Conservation (phyloP, 2,329 filamentous ascomycete species). For the Coniochaeta pulveracea region DNA sequence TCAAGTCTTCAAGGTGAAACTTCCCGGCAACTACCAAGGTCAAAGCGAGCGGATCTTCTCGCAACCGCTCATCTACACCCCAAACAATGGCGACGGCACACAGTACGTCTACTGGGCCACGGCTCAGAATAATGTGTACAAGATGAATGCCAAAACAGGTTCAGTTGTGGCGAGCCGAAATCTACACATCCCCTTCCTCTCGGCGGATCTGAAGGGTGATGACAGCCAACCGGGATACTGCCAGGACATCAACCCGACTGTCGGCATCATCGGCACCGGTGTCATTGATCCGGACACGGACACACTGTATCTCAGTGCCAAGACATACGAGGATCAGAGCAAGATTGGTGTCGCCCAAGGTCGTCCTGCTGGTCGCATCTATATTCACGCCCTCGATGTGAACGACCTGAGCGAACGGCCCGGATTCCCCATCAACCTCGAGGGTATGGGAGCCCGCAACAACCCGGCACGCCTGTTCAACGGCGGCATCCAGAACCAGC, state of each 20-base stretch:
- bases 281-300: conserved; percentile 38
- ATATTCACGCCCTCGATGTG: conserved; percentile 32
- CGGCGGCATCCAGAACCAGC: conserved; percentile 34
- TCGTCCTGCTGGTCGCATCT: conserved; percentile 28
- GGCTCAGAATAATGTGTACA: conserved; percentile 39
- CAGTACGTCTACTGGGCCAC: conserved; percentile 39
- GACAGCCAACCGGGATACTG: conserved; percentile 15
- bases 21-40: conserved; percentile 40
- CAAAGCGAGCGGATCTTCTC: conserved; percentile 39
- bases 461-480: conserved; percentile 31
- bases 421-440: conserved; percentile 29
- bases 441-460: conserved; percentile 30
- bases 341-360: conserved; percentile 22
- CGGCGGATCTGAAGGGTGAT: conserved; percentile 27
- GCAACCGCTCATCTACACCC: conserved; percentile 36
- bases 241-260: conserved; percentile 26
- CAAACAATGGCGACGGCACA: conserved; percentile 12
- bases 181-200: conserved; percentile 25
- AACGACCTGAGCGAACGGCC: conserved; percentile 27
- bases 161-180: conserved; percentile 26
- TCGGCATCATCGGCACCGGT: conserved; percentile 38
- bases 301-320: conserved; percentile 35
- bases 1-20: conserved; percentile 37
- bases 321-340: conserved; percentile 31
- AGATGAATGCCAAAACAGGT: conserved; percentile 33